Conservation (phyloP, 2,329 filamentous ascomycete species). For the Sporothrix dimorphospora region DNA sequence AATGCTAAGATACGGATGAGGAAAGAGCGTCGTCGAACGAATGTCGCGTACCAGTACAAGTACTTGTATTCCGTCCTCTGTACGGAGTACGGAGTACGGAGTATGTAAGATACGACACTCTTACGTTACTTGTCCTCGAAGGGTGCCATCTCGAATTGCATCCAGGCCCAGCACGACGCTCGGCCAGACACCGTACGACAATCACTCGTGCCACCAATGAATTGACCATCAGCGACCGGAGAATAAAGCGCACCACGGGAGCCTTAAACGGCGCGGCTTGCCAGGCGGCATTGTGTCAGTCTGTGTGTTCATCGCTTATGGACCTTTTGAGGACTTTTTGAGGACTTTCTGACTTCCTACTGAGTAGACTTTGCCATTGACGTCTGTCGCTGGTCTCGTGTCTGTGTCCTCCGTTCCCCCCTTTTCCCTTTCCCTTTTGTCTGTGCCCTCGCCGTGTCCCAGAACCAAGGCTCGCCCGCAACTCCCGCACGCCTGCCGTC, state of each 20-base stretch:
- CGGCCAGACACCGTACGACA: not conserved
- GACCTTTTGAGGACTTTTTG: too few relatives aligned
- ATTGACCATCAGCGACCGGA: too few relatives aligned
- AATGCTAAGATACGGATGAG: not conserved
- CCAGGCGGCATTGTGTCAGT: not conserved
- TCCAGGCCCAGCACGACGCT: not conserved
- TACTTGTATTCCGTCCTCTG: too few relatives aligned
- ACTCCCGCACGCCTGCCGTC: not conserved
- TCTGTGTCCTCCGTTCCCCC: too few relatives aligned
- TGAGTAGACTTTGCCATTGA: not conserved
- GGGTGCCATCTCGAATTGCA: too few relatives aligned
- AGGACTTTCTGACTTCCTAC: too few relatives aligned
- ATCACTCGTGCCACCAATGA: not conserved
- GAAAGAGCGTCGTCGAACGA: not conserved
- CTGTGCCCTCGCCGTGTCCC: not conserved
- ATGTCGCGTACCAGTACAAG: constrained; percentile 1
- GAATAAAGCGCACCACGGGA: not conserved
- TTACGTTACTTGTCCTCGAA: too few relatives aligned
- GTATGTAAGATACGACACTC: too few relatives aligned
- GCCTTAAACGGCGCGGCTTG: not conserved
- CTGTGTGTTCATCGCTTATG: not conserved
- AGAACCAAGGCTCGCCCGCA: constrained; percentile 3
- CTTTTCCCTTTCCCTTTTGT: too few relatives aligned
- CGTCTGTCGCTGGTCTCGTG: too few relatives aligned
- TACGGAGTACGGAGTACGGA: too few relatives aligned